Base-by-base conservation (phyloP, 352 stramenopile species). In the Globisporangium viniferum region DNA sequence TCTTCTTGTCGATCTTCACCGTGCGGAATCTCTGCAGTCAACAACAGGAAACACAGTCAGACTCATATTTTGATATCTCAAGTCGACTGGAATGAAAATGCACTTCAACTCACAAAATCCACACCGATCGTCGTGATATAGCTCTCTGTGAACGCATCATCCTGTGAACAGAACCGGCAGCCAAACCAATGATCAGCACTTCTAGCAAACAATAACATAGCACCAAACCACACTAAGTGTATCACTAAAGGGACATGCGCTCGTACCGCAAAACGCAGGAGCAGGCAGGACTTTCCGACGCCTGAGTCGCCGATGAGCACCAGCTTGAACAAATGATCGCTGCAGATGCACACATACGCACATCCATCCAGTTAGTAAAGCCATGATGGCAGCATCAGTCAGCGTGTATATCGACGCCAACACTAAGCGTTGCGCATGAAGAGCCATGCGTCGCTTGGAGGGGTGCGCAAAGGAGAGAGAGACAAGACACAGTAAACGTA, bases 1-100 rank as follows among this genome's bases (percentile, higher is more conserved):
- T 99, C 82, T 99, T 99, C 74, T 98, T 98, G 69, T 99, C 96
- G 68, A 99, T 98, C 79, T 99, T 98, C 27, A 99, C 94, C 9
- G 97, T 99, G 68, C 96, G 91, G 75, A 99, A 99, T 59, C 84
- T 79, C 87, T 95, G 64, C 39, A 88, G 24, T 24, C 24, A 54
- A 69, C 27, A 55, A 14, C 59, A 71, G 36, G 41, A 27, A 48
- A 9, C 12, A 35, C 31, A 20, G 31, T 62, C 20, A 62, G 56
- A 48, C 1, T 58, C 22, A 44, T 8, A 29, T 46, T 46, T 24
- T n/a, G 18, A 41, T 15, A 29, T 48, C 2, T 22, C 58, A 24
- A 24, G 10, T 15, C 15, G 24, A 31, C 44, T 39, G 55, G 31
- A 15, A 22, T n/a, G 20, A 48, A 46, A 46, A 46, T 9, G 35